Evolutionary conservation across 352 stramenopile genomes (phyloP).

Genomic region (Paralagenidium karlingii): DNA sequence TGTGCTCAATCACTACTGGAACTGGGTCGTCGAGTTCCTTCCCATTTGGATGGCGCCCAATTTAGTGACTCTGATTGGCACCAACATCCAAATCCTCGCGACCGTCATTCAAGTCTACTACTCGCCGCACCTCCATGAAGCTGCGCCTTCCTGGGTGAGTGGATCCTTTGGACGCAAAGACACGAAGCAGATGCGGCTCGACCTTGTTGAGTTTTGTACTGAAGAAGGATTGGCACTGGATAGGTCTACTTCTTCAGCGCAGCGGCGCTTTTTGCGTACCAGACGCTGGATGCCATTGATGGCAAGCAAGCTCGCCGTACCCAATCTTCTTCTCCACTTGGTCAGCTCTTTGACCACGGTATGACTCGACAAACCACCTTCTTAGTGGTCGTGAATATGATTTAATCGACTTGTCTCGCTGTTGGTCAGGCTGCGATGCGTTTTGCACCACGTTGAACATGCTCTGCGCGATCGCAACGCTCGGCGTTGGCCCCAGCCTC

Average conservation of each 20-base stretch:
- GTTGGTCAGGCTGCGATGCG: slow-evolving; percentile 45
- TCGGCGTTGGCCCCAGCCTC: slow-evolving; percentile 30
- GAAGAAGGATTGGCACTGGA: neutral
- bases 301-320: slow-evolving; percentile 97
- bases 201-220: neutral
- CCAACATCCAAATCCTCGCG: slow-evolving; percentile 57
- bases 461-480: slow-evolving; percentile 52
- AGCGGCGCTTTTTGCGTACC: slow-evolving; percentile 87
- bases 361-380: neutral
- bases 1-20: slow-evolving; percentile 82
- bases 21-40: slow-evolving; percentile 64
- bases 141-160: slow-evolving; percentile 49
- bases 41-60: slow-evolving; percentile 86
- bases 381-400: neutral
- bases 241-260: slow-evolving; percentile 57
- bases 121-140: slow-evolving; percentile 50
- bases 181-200: no score
- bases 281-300: slow-evolving; percentile 98
- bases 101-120: slow-evolving; percentile 70
- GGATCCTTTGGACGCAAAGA: neutral
- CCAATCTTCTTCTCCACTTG: slow-evolving; percentile 87
- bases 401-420: neutral
- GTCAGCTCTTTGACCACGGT: slow-evolving; percentile 98
- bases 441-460: slow-evolving; percentile 75
- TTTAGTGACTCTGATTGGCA: slow-evolving; percentile 84